Base-by-base conservation (phyloP, 306 rosid species). In the Corylus americana region DNA sequence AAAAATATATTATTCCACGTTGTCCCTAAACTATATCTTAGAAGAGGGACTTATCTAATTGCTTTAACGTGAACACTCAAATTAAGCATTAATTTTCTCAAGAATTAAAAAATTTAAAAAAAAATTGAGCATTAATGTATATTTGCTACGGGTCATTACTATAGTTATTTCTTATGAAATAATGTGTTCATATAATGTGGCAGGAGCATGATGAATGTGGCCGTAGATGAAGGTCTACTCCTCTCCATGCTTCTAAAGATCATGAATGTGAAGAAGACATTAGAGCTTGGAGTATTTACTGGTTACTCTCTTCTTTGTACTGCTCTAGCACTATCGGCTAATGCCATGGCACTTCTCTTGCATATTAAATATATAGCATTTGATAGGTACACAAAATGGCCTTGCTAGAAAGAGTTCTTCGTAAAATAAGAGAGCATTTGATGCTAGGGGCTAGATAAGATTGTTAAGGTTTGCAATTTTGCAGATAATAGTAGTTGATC, bases 201-300 rank as follows among this genome's bases (percentile, higher is more conserved):
- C 87, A 91, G 87, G 88, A 87, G 86, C 29, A 0, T 78, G 18
- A 87, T 89, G 90, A 82, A 42, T 22, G 90, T 89, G 78, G 79
- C 91, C 0, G 82, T 61, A 11, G 91, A 91, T 78, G 91, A 91
- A 82, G 90, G 88, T 1, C 83, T 79, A 20, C 84, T 91, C 50
- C 61, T 89, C 4, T 82, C 90, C 5, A 83, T 91, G 84, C 76
- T 91, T 75, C 59, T 91, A 3, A 91, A 89, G 68, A 39, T 87
- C 17, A 87, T 86, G 85, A 91, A 91, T 14, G 92, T 92, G 0
- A 83, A 86, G 63, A 91, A 88, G 64, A 91, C 96, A 8, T 7
- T 91, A 2, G 96, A 91, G 51, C n/a, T 89, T 7, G 92, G 93
- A 61, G 93, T 91, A 1, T 91, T 88, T 73, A 88, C 93, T 11